These are phyloP conservation scores for Acephala macrosclerotiorum DNA, from an alignment of 2,329 filamentous ascomycete species.

Conservation along the genomic window DNA sequence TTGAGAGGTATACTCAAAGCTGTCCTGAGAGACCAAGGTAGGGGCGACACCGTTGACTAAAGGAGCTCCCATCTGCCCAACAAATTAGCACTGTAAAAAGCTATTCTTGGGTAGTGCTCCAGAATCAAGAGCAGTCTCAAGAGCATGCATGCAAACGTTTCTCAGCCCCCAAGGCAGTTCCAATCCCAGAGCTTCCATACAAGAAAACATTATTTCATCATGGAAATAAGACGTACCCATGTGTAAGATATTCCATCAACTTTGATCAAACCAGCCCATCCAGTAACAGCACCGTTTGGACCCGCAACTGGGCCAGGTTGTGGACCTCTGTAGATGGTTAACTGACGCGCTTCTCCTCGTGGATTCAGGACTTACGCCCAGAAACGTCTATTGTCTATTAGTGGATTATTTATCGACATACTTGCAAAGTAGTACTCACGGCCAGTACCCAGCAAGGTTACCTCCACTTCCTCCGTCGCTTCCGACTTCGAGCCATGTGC, in stretches of 20 bases:
- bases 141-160: too few species aligned
- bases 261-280: slow-evolving; percentile 74
- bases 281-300: slow-evolving; percentile 60
- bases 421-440: slow-evolving; percentile 22
- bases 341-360: too few species aligned
- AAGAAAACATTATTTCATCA: too few species aligned
- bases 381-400: slow-evolving; percentile 37
- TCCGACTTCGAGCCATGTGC: slow-evolving; percentile 73
- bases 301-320: slow-evolving; percentile 36
- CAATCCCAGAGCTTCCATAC: too few species aligned
- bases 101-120: too few species aligned
- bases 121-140: too few species aligned
- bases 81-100: too few species aligned
- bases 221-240: too few species aligned
- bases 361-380: slow-evolving; percentile 32
- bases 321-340: slow-evolving; percentile 18
- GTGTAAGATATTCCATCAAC: slow-evolving; percentile 71
- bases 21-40: slow-evolving; percentile 63
- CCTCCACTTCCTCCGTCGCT: slow-evolving; percentile 68
- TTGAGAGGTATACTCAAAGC: slow-evolving; percentile 75
- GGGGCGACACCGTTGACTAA: slow-evolving; percentile 48
- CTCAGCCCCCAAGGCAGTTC: too few species aligned
- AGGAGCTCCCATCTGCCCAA: slow-evolving; percentile 70
- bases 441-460: slow-evolving; percentile 64
- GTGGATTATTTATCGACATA: neutral